Base-by-base conservation (phyloP, 1,284 basidiomycete species). In the Ustilago loliicola region DNA sequence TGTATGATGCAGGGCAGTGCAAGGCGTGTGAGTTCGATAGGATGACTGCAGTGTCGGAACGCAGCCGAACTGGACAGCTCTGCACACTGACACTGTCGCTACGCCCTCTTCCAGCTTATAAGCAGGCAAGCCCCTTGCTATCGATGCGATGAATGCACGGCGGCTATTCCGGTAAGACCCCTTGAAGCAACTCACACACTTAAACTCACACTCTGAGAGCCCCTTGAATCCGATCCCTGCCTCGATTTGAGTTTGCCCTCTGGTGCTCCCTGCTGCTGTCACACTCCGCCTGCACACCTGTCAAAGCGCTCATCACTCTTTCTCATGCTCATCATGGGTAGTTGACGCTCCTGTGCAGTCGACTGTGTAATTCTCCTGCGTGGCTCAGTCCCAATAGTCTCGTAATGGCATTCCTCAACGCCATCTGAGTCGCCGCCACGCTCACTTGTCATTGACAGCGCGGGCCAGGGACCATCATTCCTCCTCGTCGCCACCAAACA, bases 321-420 rank as follows among this genome's bases (percentile, higher is more conserved):
- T 17, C 17, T 34, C 5, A 34, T 34, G 32, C 32, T 34, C 11
- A 5, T 34, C 6, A 42, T 42, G 40, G 4, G 7, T 5, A 9
- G 7, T 13, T 9, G 40, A 9, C 40, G 7, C 4, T 19, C 7
- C 40, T 9, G 40, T 9, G 17, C 40, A 19, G 32, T 34, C 11
- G 32, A 34, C 32, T 7, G 40, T 19, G 40, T 19, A 23, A 7
- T 30, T 29, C 13, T 30, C 45, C 5, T 47, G 45, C 19, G n/a
- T 21, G 23, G 45, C 27, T 30, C 50, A 51, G 34, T 45, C 52
- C 34, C 5, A 25, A 19, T 23, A 4, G 19, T 34, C 32, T 34
- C 32, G 5, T 11, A 23, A 21, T n/a, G 23, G 53, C 63, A 65
- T 65, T 65, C 56, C 63, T 65, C 38, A 48, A 65, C 62, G 62